Base-by-base conservation (phyloP, 2,329 filamentous ascomycete species). In the Diplocarpon mali region DNA sequence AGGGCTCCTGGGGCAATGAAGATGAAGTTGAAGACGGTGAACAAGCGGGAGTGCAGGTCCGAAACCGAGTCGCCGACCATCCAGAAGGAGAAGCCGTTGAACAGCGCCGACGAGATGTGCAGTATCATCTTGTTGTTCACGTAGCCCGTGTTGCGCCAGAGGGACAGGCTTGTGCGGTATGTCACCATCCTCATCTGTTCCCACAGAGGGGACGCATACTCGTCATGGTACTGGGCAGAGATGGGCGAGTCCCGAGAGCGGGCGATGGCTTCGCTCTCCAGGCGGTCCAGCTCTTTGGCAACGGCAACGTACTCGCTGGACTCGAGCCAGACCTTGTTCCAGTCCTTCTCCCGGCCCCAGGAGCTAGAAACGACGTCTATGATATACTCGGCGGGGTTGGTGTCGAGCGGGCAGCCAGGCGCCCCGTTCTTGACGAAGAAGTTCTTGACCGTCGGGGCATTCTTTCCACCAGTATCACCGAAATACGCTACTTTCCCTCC, bases 401-500 rank as follows among this genome's bases (percentile, higher is more conserved):
- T 54, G 16, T 61, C 59, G 3, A 50, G 48, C 0, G 69, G 69
- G 20, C 66, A 68, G 7, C 4, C 20, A 13, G 62, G 61, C 0
- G 69, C 69, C 6, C 70, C 70, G 29, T 72, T 64, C 2, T 59
- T 59, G 13, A 62, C 75, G 47, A 89, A 88, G 60, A 83, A 83
- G 34, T 68, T 64, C 1, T 76, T 68, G 40, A 84, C 61, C 0
- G 66, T 75, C 2, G 64, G 64, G 0, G 77, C 80, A 51, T 78
- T 71, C 0, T 71, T 24, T 24, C 20, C 56, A 0, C 80, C 80
- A 35, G 83, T 76, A 2, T 81, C 69, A 7, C 80, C 80, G 60
- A 83, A 83, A 56, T 85, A 85, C 1, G 83, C 77, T 0, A 78
- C 83, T 57, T 70, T 76, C 1, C 80, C 80, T 31, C 80, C 80